phyloP scores from a whole-genome alignment of 805 yeast species.

The Monosporozyma unispora region DNA sequence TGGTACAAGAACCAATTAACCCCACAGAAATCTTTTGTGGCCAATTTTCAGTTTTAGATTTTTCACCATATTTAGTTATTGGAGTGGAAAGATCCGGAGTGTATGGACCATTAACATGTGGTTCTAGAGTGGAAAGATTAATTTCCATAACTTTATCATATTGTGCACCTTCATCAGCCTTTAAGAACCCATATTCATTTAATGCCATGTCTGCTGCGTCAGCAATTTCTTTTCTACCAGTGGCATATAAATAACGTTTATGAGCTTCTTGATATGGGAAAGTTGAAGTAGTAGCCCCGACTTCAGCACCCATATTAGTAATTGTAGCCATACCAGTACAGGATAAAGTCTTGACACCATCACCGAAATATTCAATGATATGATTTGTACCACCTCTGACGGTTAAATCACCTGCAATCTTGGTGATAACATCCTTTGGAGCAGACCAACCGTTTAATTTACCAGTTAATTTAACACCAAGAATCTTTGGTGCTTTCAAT shows the following conservation, averaged over 20 bases:
- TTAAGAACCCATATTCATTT: constrained; percentile 50
- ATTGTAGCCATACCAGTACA: constrained; percentile 99
- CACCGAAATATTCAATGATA: constrained; percentile 95
- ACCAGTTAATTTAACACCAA: constrained; percentile 93
- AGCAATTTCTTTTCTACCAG: constrained; percentile 77
- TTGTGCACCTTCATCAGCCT: constrained; percentile 80
- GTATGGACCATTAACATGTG: constrained; percentile 95
- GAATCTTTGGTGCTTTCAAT: constrained; percentile 88
- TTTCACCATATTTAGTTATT: constrained; percentile 67
- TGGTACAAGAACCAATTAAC: constrained; percentile 95
- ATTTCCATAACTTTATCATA: constrained; percentile 91
- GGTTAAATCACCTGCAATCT: constrained; percentile 84
- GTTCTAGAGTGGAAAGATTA: constrained; percentile 79
- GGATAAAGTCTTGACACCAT: constrained; percentile 78
- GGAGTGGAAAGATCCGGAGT: constrained; percentile 97
- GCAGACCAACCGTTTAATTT: constrained; percentile 87
- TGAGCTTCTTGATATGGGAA: constrained; percentile 90
- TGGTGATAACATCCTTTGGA: constrained; percentile 93
- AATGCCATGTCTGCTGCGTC: constrained; percentile 60
- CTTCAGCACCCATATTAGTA: constrained; percentile 99
- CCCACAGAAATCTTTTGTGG: constrained; percentile 85
- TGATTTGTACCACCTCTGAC: constrained; percentile 98
- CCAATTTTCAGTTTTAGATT: constrained; percentile 70
- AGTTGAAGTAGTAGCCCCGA: constrained; percentile 96
- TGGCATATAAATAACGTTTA: constrained; percentile 69